Evolutionary conservation across 495 filamentous ascomycete species (phyloP), one percentile per base, ranked within the genome.

Genomic region (Recurvomyces mirabilis): DNA sequence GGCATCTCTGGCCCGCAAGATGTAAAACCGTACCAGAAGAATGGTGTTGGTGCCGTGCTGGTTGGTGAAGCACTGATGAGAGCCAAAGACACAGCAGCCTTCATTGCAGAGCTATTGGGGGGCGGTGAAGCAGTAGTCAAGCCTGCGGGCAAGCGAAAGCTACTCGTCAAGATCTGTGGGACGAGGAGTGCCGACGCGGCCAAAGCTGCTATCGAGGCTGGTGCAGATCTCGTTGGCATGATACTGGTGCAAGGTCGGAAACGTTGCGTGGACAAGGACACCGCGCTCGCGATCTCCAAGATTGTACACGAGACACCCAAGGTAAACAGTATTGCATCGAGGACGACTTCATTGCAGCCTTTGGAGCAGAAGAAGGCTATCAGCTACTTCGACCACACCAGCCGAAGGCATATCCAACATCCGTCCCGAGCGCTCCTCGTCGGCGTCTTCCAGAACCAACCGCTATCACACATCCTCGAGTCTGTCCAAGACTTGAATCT

Each of bases 21-120:
- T 59, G 88, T 96, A 1, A 73, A 86, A 43, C 76, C 82, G 26
- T 94, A 93, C 59, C 78, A 82, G 54, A 81, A 77, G 34, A 87
- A 93, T 46, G 86, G 86, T 7, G 86, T 99, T 31, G 84, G 86
- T 44, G 91, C 89, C 37, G 80, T 99, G 21, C 73, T 99, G 4
- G 89, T 99, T 9, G 91, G 91, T 4, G 91, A 99, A 58, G 84
- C 91, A 36, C 74, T 99, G 51, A 96, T 99, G 91, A 77, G 84
- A 28, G 91, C 91, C 4, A 52, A 71, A 2, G 72, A 89, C 42
- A 81, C 87, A 32, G 75, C 82, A 3, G 68, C 71, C 9, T 99
- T 96, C 61, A 87, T 94, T 59, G 65, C 72, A 9, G 68, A 84
- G 38, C 77, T 99, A 22, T 81, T 94, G 43, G 78, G 82, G 15